These are phyloP conservation scores for Pyrenopolyporus hunteri DNA, from an alignment of 495 filamentous ascomycete genomes.

Conservation along the genomic window DNA sequence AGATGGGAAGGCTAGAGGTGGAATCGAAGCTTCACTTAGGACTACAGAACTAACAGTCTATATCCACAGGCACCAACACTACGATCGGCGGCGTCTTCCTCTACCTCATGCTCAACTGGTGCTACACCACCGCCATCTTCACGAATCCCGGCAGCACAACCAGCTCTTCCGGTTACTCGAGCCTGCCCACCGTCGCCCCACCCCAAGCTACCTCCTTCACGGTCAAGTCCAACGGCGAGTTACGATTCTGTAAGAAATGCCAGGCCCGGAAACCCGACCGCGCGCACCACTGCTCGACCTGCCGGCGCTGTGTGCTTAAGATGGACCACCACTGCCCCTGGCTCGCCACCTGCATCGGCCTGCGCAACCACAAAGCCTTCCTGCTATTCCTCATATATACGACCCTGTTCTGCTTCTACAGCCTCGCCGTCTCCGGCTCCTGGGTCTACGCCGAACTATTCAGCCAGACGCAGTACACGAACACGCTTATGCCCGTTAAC, in stretches of 20 bases:
- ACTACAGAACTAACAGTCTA: not conserved
- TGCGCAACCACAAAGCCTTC: conserved; percentile 95
- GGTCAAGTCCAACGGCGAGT: conserved; percentile 84
- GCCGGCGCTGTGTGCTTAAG: conserved; percentile 90
- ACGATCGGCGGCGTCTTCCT: conserved; percentile 69
- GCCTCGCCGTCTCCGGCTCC: conserved; percentile 69
- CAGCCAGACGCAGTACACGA: conserved; percentile 60
- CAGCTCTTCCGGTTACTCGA: conserved; percentile 57
- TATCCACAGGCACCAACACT: conserved; percentile 47
- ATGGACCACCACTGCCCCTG: conserved; percentile 99
- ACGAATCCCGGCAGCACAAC: conserved; percentile 78
- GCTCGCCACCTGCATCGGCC: conserved; percentile 93
- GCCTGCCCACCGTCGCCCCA: conserved; percentile 54
- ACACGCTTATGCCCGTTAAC: conserved; percentile 85
- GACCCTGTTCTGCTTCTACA: conserved; percentile 81
- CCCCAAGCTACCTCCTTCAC: conserved; percentile 75
- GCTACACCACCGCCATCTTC: conserved; percentile 91
- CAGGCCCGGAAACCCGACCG: conserved; percentile 92
- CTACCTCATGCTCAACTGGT: conserved; percentile 82
- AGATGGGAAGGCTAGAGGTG: not conserved
- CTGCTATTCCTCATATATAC: conserved; percentile 93
- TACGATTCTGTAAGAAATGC: conserved; percentile 97
- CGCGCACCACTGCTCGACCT: conserved; percentile 94
- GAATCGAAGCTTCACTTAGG: not conserved
- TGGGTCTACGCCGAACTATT: conserved; percentile 88